Evolutionary conservation across 306 rosid species (phyloP), one percentile per base, ranked within the genome.

Genomic region (Cicer judaicum): DNA sequence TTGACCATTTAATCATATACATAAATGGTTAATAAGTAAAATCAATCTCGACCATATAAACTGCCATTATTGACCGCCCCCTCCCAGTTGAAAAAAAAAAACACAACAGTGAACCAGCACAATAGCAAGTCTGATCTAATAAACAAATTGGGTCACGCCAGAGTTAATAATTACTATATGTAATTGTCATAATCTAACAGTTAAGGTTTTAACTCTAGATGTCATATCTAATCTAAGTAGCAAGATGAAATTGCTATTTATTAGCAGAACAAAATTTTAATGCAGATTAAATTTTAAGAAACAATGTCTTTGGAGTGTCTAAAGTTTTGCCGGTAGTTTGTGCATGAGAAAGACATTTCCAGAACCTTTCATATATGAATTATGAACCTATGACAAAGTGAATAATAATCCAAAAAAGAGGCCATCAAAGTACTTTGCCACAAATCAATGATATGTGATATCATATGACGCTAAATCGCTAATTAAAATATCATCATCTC

Each of bases 301-400:
- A 65, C 9, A n/a, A 18, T 8, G 56, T 18, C 12, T 44, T 67
- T 24, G 9, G 68, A 60, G 74, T 34, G 65, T 76, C 54, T 68
- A 69, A 11, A 64, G 60, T 16, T 49, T 65, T 13, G 34, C 59
- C 10, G 29, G 36, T 3, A 54, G 55, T 46, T 34, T 52, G 61
- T 52, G 68, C 61, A 43, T 2, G 12, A 1, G 68, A 66, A 8
- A 54, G 13, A 53, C 60, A 8, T 54, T 16, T 53, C 15, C 4
- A 9, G 8, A 39, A 39, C 42, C n/a, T 57, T 47, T 29, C 14
- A 61, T 49, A 47, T 12, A 57, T 41, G 24, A 50, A 3, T 29
- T 29, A 29, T 29, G 21, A 52, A 36, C 43, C 59, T 64, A 40
- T 13, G 68, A 21, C 15, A 7, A 55, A 34, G 62, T 19, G 13